Evolutionary conservation across 176 grass and related monocot genomes (phyloP).

Genomic region (Paspalum notatum): DNA sequence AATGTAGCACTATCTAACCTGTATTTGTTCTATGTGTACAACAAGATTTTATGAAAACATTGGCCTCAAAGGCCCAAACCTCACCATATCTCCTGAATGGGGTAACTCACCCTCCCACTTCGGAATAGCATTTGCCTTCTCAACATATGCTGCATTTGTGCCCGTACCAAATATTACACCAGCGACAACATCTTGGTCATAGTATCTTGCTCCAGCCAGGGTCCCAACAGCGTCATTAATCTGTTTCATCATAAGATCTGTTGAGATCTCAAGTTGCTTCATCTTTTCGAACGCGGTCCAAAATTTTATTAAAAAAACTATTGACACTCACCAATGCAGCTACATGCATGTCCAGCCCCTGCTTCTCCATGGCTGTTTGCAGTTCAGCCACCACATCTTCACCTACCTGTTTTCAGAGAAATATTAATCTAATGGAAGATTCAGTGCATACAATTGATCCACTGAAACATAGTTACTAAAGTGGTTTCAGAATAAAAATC

Average conservation of each 20-base stretch:
- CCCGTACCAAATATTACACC: constrained; percentile 94
- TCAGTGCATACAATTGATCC: background rate
- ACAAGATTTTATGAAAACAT: constrained; percentile 25
- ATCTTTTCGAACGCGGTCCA: background rate
- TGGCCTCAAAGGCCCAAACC: constrained; percentile 1
- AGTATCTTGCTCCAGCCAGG: constrained; percentile 79
- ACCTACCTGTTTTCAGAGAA: constrained; percentile 65
- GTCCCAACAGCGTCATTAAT: constrained; percentile 92
- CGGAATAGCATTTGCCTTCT: constrained; percentile 64
- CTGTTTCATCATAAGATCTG: constrained; percentile 48
- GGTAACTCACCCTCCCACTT: constrained; percentile 75
- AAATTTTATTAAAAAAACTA: background rate
- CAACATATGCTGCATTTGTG: constrained; percentile 93
- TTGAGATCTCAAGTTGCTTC: background rate
- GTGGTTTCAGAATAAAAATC: background rate
- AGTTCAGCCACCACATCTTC: constrained; percentile 75
- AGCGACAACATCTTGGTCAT: constrained; percentile 68
- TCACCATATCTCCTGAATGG: constrained; percentile 79
- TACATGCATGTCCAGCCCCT: constrained; percentile 83
- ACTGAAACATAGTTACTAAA: background rate
- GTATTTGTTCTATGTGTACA: background rate
- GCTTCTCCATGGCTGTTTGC: constrained; percentile 66
- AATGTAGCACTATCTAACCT: background rate
- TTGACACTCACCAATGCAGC: constrained; percentile 65
- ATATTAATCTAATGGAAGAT: background rate